Evolutionary conservation across 345 rosid species (phyloP).

Genomic region (Pseudoturritis turrita): DNA sequence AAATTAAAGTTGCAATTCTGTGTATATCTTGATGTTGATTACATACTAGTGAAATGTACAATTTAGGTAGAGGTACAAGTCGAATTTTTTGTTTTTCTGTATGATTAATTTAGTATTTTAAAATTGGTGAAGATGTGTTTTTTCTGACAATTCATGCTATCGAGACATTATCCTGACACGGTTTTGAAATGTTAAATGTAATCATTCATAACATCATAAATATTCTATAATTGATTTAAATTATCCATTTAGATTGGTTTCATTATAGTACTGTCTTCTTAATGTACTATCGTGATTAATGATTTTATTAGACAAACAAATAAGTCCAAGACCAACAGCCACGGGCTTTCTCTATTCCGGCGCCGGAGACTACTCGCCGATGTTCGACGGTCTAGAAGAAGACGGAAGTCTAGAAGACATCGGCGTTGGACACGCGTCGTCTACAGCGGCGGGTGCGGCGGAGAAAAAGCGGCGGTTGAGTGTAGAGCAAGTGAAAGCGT

Average conservation of each 20-base stretch:
- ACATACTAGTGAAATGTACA: neutral
- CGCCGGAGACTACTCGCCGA: conserved; percentile 36
- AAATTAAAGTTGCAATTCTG: neutral
- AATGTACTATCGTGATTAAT: neutral
- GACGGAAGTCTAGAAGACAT: conserved; percentile 35
- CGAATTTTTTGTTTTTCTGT: neutral
- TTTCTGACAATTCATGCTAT: conserved; percentile 20
- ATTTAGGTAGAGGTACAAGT: neutral
- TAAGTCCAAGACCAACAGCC: conserved; percentile 54
- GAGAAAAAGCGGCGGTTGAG: conserved; percentile 82
- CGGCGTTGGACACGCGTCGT: conserved; percentile 28
- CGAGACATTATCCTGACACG: conserved; percentile 26
- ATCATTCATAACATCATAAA: conserved; percentile 13
- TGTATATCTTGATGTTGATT: neutral
- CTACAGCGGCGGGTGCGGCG: neutral
- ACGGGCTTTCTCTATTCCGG: conserved; percentile 37
- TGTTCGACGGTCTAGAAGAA: conserved; percentile 64
- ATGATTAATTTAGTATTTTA: neutral
- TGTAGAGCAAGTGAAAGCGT: conserved; percentile 75
- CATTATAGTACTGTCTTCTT: neutral
- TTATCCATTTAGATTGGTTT: conserved; percentile 5
- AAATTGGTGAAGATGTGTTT: neutral
- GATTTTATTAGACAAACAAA: conserved; percentile 46
- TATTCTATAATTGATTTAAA: neutral
- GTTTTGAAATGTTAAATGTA: conserved; percentile 4